Evolutionary conservation across 78 protist species (phyloP).

Genomic region (Monocercomonoides exilis): DNA sequence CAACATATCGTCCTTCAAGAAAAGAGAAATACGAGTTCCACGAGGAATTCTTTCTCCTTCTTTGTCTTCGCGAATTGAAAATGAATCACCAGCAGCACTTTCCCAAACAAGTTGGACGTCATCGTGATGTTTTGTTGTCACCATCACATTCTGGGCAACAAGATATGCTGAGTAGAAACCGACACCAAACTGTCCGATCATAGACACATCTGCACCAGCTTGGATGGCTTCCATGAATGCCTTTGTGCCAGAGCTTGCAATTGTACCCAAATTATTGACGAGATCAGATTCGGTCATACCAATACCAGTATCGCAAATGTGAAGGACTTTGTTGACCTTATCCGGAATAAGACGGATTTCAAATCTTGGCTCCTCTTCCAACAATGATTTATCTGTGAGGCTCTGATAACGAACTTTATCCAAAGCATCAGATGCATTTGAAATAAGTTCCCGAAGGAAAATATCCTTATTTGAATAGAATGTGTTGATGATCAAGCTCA

Average conservation of each 20-base stretch:
- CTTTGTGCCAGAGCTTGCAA: slow-evolving; percentile 83
- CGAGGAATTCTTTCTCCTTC: slow-evolving; percentile 79
- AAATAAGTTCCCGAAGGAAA: no score
- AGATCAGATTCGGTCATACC: slow-evolving; percentile 42
- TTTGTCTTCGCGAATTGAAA: no score
- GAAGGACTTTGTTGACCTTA: neutral
- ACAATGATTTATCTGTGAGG: slow-evolving; percentile 58
- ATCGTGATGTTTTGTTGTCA: slow-evolving; percentile 81
- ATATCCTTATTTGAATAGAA: no score
- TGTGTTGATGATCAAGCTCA: slow-evolving; percentile 92
- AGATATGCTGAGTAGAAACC: slow-evolving; percentile 93
- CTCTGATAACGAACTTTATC: slow-evolving; percentile 83
- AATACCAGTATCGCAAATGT: slow-evolving; percentile 36
- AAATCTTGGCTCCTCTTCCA: slow-evolving; percentile 62
- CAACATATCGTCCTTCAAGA: slow-evolving; percentile 18
- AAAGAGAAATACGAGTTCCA: slow-evolving; percentile 28
- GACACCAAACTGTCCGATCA: slow-evolving; percentile 98
- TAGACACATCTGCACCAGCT: slow-evolving; percentile 25
- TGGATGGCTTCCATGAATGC: neutral
- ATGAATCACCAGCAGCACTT: slow-evolving; percentile 66
- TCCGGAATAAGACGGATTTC: slow-evolving; percentile 59
- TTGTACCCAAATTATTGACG: slow-evolving; percentile 56
- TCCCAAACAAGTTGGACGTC: slow-evolving; percentile 86
- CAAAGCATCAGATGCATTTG: no score
- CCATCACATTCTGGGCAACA: slow-evolving; percentile 89